Base-by-base conservation (phyloP, 345 rosid genomes). In the Hibiscus trionum region DNA sequence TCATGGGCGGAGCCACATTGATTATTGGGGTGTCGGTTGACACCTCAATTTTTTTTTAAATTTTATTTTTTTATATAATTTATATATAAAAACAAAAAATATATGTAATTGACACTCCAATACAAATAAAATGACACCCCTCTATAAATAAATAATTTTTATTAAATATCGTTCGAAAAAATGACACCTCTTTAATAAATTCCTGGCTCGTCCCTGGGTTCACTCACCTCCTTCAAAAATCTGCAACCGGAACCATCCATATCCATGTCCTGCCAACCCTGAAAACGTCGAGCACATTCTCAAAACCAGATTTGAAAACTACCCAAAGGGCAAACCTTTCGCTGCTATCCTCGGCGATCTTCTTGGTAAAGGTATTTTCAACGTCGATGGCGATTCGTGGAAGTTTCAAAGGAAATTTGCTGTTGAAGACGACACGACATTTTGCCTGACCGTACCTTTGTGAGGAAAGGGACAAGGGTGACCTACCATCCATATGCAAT, bases 311-410 rank as follows among this genome's bases (percentile, higher is more conserved):
- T 90, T 90, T 79, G 71, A 76, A 16, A 90, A 90, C 79, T 90
- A 86, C 79, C 96, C 92, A 0, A 90, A 88, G 75, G 96, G 92
- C 7, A 85, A 87, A 50, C 85, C 78, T 2, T 86, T 88, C 79
- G 80, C 88, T 1, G 66, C 77, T 2, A 74, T 88, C 68, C 77
- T 90, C 12, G 89, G 89, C 3, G 96, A 90, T 73, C 83, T 90
- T 15, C 82, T 90, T 15, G 92, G 96, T 4, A 27, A 70, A 6
- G 96, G 96, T 17, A 90, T 90, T 35, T 90, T 90, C 81, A 85
- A 81, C 56, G 86, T 81, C 10, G 96, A 90, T 24, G 96, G 92
- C 7, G 84, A 85, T 39, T 77, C 82, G 1, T 90, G 92, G 96
- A 79, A 52, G 78, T 85, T 88, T 11, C 92, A 90, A 72, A 73